These are phyloP conservation scores for Lentinula sp. DNA, from an alignment of 768 basidiomycete genomes.

Conservation along the genomic window DNA sequence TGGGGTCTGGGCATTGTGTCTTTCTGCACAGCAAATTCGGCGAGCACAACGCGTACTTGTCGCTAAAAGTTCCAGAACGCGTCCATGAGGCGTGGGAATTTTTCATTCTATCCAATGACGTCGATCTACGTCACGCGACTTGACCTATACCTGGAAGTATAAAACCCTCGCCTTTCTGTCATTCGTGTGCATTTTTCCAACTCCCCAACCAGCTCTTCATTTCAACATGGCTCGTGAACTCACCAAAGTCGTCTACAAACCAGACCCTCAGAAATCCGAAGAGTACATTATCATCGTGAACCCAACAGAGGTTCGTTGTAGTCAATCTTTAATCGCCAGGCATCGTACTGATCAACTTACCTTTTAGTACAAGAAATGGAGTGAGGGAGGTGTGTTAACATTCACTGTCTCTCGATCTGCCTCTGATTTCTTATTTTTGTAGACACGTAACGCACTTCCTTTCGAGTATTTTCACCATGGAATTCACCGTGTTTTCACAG, in stretches of 20 bases:
- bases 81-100: not conserved
- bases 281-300: conserved; percentile 72
- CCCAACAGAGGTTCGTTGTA: conserved; percentile 45
- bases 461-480: conserved; percentile 3
- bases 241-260: conserved; percentile 73
- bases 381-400: conserved; percentile 57
- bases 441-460: conserved; percentile 57
- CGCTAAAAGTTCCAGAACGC: not conserved
- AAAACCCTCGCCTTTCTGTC: not conserved
- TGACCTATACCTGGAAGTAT: not conserved
- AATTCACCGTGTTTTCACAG: conserved; percentile 26
- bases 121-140: not conserved
- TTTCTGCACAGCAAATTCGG: not conserved
- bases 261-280: conserved; percentile 56
- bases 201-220: conserved; percentile 12
- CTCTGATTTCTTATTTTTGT: conserved; percentile 14
- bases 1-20: not conserved
- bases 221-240: conserved; percentile 39
- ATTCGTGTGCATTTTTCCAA: not conserved
- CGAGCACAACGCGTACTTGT: not conserved
- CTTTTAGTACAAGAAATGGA: conserved; percentile 73
- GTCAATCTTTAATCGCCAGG: conserved; percentile 5
- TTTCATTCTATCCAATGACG: not conserved
- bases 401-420: conserved; percentile 10
- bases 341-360: conserved; percentile 4